Base-by-base conservation (phyloP, 306 rosid species). In the Hippophae rhamnoides region DNA sequence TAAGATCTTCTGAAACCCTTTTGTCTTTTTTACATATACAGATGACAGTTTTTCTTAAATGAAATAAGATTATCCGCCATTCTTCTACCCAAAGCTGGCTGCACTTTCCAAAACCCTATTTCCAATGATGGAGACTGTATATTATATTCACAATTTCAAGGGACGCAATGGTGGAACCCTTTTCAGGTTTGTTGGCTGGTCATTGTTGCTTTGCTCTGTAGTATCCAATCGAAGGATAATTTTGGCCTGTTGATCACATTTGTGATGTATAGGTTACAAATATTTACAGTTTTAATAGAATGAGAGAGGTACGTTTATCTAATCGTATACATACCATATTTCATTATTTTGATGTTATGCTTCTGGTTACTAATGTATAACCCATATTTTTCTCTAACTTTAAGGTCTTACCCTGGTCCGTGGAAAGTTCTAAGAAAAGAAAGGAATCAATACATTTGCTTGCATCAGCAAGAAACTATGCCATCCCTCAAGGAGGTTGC, bases 401-500 rank as follows among this genome's bases (percentile, higher is more conserved):
- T 46, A 54, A 88, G 95, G 85, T 72, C 88, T 81, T 92, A 88
- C 72, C 96, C 99, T 58, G 95, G 84, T 59, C 88, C 89, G 6
- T 92, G 96, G 96, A 86, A 80, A 77, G 90, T 88, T 26, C 92
- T 88, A 10, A 74, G 89, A 79, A 83, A 75, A 66, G 70, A 74
- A 58, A 55, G 93, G 56, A 75, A 66, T 53, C 79, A 64, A 59
- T 75, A 60, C 41, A 27, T 81, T 13, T 87, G 93, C 69, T 40
- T 92, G 46, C 96, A 87, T 76, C 84, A 83, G 67, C 92, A 83
- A 69, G 81, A 79, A 67, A 74, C 68, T 13, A 87, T 85, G 95
- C 96, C 96, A 64, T 92, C 96, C 57, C 90, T 88, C 47, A 85
- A 85, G 84, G 99, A 85, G 78, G 95, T 92, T 72, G 95, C 96